Base-by-base conservation (phyloP, 2,329 filamentous ascomycete genomes). In the Aureobasidium subglaciale region DNA sequence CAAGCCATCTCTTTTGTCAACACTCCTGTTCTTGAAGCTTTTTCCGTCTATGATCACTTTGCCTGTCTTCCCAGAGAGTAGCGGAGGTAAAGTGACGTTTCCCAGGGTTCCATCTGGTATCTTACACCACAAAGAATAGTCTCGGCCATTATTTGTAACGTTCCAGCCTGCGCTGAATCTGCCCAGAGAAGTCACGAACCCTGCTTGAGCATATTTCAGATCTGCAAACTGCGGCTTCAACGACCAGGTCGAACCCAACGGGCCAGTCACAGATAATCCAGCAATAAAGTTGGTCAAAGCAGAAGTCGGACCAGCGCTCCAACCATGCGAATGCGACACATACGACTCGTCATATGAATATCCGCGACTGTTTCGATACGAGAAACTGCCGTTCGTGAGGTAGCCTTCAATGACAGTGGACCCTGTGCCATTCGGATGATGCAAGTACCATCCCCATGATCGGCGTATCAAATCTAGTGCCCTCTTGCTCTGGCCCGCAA, bases 351-450 rank as follows among this genome's bases (percentile, higher is more conserved):
- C 64, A 43, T 67, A 65, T 32, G 50, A 42, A 37, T 67, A 67
- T 2, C 63, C 63, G 10, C 64, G 46, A 16, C 59, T 60, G 35
- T 63, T 63, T 11, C 63, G 45, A 62, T 85, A 86, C 2, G 76
- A 78, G 59, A 81, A 86, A 0, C 71, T 76, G 3, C 80, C 80
- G 59, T 84, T 74, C 0, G 65, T 65, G 1, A 80, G 70, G 57
- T 82, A 84, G 0, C 81, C 82, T 65, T 85, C 82, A 24, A 83
- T 74, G 18, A 80, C 75, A 0, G 82, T 84, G 38, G 74, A 78
- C 56, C 76, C 71, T 0, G 81, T 83, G n/a, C 80, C 80, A 59
- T 80, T 77, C 1, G 75, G 73, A 57, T 83, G 75, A 57, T 76
- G 71, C 15, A 82, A 67, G 60, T 84, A 84, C 78, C 79, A 83